Evolutionary conservation across 208 protist genomes (phyloP).

Genomic region (Leptomonas seymouri): DNA sequence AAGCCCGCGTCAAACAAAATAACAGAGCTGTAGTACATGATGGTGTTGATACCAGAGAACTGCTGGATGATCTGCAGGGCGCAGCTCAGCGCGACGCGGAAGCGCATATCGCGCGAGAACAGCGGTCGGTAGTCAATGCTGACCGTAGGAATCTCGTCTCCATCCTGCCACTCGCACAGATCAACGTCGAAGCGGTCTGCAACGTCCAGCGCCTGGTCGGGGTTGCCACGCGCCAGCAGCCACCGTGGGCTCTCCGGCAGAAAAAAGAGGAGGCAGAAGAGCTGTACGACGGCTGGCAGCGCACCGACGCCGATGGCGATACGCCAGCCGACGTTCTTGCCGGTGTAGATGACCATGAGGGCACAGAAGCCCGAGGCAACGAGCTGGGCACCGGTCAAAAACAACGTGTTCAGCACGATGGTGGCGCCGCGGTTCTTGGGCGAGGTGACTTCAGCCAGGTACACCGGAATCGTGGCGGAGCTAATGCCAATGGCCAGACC

Average conservation of each 20-base stretch:
- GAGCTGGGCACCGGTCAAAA: constrained; percentile 86
- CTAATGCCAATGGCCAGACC: constrained; percentile 88
- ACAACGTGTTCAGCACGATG: constrained; percentile 92
- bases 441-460: constrained; percentile 88
- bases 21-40: constrained; percentile 94
- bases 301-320: constrained; percentile 85
- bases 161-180: constrained; percentile 49
- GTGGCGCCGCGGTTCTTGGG: constrained; percentile 75
- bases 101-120: constrained; percentile 57
- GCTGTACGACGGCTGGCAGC: constrained; percentile 77
- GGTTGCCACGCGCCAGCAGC: constrained; percentile 60
- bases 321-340: constrained; percentile 87
- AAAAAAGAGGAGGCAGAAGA: constrained; percentile 79
- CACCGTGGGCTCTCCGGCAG: constrained; percentile 91
- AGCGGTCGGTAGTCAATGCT: constrained; percentile 61
- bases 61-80: constrained; percentile 93
- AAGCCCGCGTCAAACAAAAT: constrained; percentile 89
- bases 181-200: constrained; percentile 68
- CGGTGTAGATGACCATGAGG: constrained; percentile 73
- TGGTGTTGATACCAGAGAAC: constrained; percentile 93
- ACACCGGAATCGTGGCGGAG: constrained; percentile 91
- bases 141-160: constrained; percentile 47
- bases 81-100: constrained; percentile 76
- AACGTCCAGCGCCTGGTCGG: constrained; percentile 49
- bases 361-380: constrained; percentile 74